phyloP scores from a whole-genome alignment of 176 grass and related monocot species.

The Rhynchospora breviuscula region DNA sequence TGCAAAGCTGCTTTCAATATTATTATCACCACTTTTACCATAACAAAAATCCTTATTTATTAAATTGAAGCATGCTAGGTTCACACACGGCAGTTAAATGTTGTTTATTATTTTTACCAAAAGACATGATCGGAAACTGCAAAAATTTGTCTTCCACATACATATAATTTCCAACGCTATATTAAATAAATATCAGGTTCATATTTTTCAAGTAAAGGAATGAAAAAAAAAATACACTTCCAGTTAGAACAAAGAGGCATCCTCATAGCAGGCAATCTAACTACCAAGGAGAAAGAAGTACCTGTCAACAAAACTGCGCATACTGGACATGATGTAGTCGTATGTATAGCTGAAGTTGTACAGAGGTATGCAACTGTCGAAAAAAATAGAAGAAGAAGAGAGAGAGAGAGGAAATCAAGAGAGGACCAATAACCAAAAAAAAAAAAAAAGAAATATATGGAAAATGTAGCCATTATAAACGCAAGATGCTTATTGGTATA shows the following conservation, averaged over 20 bases:
- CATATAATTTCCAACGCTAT: not conserved
- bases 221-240: not conserved
- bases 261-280: conserved; percentile 5
- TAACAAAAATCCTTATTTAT: not conserved
- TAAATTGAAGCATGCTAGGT: not conserved
- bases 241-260: not conserved
- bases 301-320: conserved; percentile 97
- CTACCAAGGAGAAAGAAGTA: conserved; percentile 32
- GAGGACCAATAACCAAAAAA: conserved; percentile 4
- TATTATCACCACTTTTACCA: conserved; percentile 27
- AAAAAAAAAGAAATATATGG: conserved; percentile 2
- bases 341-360: conserved; percentile 98
- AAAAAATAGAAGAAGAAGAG: conserved; percentile 16
- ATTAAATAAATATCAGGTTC: not conserved
- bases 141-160: not conserved
- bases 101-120: not conserved
- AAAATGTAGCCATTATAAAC: not conserved
- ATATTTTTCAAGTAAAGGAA: not conserved
- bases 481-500: not conserved
- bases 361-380: conserved; percentile 71
- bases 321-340: conserved; percentile 91
- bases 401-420: conserved; percentile 36
- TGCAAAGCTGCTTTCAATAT: conserved; percentile 82
- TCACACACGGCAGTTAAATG: not conserved
- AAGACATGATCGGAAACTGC: not conserved